phyloP scores from a whole-genome alignment of 202 grass and related monocot species.

The Carex arenaria region DNA sequence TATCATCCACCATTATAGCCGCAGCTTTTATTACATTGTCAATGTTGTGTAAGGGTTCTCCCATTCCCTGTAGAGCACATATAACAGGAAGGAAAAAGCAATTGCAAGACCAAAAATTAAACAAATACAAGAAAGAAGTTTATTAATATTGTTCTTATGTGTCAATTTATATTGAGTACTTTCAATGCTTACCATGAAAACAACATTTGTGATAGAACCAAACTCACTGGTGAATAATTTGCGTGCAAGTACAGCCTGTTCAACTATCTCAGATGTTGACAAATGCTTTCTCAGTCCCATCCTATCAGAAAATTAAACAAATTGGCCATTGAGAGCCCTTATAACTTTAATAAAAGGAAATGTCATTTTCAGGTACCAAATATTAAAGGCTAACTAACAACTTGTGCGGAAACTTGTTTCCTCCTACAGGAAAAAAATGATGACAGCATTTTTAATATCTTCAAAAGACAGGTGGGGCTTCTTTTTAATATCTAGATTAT shows the following conservation, averaged over 20 bases:
- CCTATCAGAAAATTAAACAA: constrained; percentile 32
- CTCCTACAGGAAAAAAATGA: neutral
- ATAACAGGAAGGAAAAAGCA: neutral
- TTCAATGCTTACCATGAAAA: constrained; percentile 83
- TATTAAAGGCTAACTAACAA: neutral
- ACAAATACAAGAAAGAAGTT: neutral
- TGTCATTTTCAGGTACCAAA: neutral
- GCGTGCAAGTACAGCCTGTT: constrained; percentile 92
- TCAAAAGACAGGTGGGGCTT: neutral
- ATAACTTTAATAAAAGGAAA: neutral
- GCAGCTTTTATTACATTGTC: constrained; percentile 76
- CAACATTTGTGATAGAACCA: constrained; percentile 86
- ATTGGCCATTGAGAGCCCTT: neutral
- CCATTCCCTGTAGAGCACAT: constrained; percentile 65
- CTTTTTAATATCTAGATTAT: neutral
- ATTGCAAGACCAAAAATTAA: neutral
- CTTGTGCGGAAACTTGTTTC: neutral
- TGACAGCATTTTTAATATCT: neutral
- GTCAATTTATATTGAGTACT: neutral
- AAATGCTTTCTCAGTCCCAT: constrained; percentile 90
- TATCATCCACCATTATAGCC: constrained; percentile 86
- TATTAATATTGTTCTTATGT: neutral
- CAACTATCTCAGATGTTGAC: constrained; percentile 90
- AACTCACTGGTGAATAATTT: constrained; percentile 82
- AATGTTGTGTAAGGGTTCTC: constrained; percentile 91